Conservation (phyloP, 1,139 yeast species). For the Suhomyces guaymorum region DNA sequence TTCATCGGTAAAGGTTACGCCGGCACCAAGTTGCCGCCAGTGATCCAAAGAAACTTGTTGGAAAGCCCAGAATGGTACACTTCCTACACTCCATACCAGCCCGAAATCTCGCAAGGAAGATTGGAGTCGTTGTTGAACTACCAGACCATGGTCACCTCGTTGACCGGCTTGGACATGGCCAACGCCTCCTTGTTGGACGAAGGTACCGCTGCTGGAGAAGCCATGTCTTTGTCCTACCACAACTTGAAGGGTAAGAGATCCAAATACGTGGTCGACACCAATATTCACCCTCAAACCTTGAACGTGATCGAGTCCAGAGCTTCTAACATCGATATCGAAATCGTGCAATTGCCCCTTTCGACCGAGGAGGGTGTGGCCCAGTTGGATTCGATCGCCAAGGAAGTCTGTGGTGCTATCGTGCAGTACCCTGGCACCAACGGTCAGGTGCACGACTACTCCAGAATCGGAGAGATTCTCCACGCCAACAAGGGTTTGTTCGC, state of each 20-base stretch:
- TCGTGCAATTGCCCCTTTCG: slow-evolving; percentile 60
- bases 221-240: slow-evolving; percentile 83
- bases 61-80: slow-evolving; percentile 99
- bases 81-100: slow-evolving; percentile 96
- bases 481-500: slow-evolving; percentile 71
- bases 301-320: slow-evolving; percentile 82
- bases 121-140: slow-evolving; percentile 84
- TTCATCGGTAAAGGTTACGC: slow-evolving; percentile 94
- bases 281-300: slow-evolving; percentile 83
- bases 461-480: slow-evolving; percentile 68
- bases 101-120: slow-evolving; percentile 96
- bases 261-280: slow-evolving; percentile 70
- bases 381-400: slow-evolving; percentile 36
- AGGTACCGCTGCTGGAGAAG: slow-evolving; percentile 98
- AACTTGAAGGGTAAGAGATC: slow-evolving; percentile 65
- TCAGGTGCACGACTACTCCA: slow-evolving; percentile 53
- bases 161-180: slow-evolving; percentile 90
- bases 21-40: slow-evolving; percentile 88
- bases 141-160: slow-evolving; percentile 85
- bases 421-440: slow-evolving; percentile 95
- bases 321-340: slow-evolving; percentile 64
- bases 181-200: slow-evolving; percentile 94
- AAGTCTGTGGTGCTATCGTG: slow-evolving; percentile 77
- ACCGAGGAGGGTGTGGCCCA: slow-evolving; percentile 45
- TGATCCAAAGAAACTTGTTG: slow-evolving; percentile 84